phyloP scores from a whole-genome alignment of 2,329 filamentous ascomycete species.

The Verticillium nonalfalfae region DNA sequence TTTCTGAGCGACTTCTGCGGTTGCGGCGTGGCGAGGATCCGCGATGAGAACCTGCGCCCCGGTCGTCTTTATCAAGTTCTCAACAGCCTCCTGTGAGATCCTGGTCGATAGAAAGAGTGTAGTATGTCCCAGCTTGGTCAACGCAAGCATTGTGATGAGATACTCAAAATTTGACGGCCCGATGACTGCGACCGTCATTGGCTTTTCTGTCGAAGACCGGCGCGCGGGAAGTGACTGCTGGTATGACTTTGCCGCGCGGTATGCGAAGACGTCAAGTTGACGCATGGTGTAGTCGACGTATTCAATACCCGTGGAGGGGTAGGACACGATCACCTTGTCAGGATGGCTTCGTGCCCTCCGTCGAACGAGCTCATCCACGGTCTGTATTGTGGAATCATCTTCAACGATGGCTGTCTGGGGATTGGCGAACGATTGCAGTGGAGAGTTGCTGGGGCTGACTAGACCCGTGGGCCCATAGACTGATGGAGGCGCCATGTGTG shows the following conservation, averaged over 20 bases:
- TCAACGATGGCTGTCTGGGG: not conserved
- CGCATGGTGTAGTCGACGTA: constrained; percentile 40
- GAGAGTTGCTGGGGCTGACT: constrained; percentile 3
- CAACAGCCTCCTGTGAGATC: constrained; percentile 23
- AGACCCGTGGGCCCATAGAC: constrained; percentile 10
- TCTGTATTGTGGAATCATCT: constrained; percentile 15
- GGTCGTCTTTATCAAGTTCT: constrained; percentile 19
- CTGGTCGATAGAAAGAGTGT: constrained; percentile 29
- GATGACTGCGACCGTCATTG: constrained; percentile 38
- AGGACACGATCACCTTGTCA: constrained; percentile 28
- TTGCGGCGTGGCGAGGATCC: constrained; percentile 16
- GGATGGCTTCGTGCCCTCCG: constrained; percentile 19
- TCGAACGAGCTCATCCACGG: constrained; percentile 18
- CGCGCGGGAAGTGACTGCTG: constrained; percentile 14
- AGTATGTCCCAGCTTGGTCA: constrained; percentile 49
- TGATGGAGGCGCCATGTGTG: constrained; percentile 9
- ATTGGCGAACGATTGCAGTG: not conserved
- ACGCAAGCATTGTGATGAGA: constrained; percentile 44
- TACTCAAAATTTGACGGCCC: constrained; percentile 49
- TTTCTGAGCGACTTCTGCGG: constrained; percentile 12
- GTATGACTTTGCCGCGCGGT: constrained; percentile 18
- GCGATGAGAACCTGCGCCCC: constrained; percentile 17
- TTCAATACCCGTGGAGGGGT: constrained; percentile 32
- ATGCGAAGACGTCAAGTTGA: constrained; percentile 34
- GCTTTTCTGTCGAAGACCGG: constrained; percentile 15